Base-by-base conservation (phyloP, 2,329 filamentous ascomycete species). In the Colletotrichum karsti region DNA sequence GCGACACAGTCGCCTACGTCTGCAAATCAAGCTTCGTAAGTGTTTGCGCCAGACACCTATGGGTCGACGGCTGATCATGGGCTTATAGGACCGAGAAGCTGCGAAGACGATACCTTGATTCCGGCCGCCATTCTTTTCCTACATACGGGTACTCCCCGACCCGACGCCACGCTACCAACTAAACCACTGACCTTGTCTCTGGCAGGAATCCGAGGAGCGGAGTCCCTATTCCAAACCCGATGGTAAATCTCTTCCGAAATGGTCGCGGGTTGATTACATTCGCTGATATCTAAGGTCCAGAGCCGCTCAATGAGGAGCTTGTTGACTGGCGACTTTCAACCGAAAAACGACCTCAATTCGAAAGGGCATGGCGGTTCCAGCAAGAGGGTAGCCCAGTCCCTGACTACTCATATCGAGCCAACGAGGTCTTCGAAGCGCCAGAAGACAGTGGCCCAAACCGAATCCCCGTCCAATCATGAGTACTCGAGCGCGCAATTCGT, bases 141-240 rank as follows among this genome's bases (percentile, higher is more conserved):
- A 28, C 20, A 28, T 68, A 65, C 61, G 65, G 65, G 65, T 68
- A 46, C 46, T 35, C 30, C 18, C 13, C 22, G 35, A 41, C n/a
- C 26, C 33, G n/a, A 18, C 5, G 37, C 15, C 28, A n/a, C 10
- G 35, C 44, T 22, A 28, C 7, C n/a, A 5, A 53, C 24, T 12
- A 24, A 20, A n/a, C 26, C 24, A 24, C 65, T 68, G 54, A 68
- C 33, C 7, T 3, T 30, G n/a, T 33, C 26, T 37, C 26, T 41
- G n/a, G 12, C 22, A 68, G 65, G 39, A 65, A 35, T 63, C 35
- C 65, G 12, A 68, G 59, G 56, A 53, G 41, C 65, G 65, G 60
- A 24, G 54, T 68, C 28, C 60, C 65, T 30, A 51, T 68, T 39
- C 20, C 46, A 20, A 24, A 59, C 18, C 65, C 65, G 46, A 68